Conservation (phyloP, 2,329 filamentous ascomycete species). For the Fusarium poae region DNA sequence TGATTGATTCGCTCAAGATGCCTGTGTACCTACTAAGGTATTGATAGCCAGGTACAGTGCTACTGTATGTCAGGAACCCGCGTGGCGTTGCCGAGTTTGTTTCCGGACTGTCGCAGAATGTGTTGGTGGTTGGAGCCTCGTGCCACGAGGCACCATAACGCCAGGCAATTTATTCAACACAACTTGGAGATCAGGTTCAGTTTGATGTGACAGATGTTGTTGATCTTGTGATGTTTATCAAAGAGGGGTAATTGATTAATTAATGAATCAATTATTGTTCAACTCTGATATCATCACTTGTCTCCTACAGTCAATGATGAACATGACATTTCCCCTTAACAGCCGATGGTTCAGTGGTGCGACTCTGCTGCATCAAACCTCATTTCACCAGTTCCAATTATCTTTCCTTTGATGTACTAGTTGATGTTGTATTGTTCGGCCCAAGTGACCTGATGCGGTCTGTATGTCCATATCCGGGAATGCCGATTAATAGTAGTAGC, state of each 20-base stretch:
- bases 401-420: conserved; percentile 7
- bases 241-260: not conserved
- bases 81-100: conserved; percentile 29
- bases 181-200: conserved; percentile 9
- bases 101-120: conserved; percentile 39
- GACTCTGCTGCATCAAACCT: conserved; percentile 36
- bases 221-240: conserved; percentile 20
- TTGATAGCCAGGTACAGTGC: not conserved
- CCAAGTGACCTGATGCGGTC: conserved; percentile 26
- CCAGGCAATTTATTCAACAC: conserved; percentile 21
- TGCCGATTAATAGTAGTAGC: conserved; percentile 28
- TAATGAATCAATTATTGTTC: not conserved
- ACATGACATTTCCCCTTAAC: conserved; percentile 21
- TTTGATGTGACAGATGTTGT: conserved; percentile 13
- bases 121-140: not conserved
- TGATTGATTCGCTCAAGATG: conserved; percentile 18
- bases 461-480: conserved; percentile 21
- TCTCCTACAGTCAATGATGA: not conserved
- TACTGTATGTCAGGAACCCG: conserved; percentile 40
- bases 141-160: conserved; percentile 15
- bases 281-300: conserved; percentile 1
- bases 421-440: conserved; percentile 11
- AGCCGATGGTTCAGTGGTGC: conserved; percentile 18
- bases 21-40: too few relatives aligned
- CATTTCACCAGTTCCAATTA: conserved; percentile 21